These are phyloP conservation scores for Bjerkandera adusta DNA, from an alignment of 1,284 basidiomycete genomes.

Conservation along the genomic window DNA sequence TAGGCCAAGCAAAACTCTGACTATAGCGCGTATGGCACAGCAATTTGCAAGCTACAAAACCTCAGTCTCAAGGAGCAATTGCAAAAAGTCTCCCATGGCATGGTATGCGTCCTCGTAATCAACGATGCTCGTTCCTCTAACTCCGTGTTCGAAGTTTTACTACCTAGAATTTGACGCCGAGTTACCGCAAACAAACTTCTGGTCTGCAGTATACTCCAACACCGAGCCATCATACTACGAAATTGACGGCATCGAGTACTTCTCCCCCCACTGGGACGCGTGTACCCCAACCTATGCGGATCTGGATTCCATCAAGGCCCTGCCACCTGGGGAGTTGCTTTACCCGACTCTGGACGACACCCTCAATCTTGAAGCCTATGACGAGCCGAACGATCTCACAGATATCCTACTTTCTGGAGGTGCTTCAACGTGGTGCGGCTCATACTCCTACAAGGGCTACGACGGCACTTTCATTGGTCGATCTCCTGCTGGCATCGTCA, in stretches of 20 bases:
- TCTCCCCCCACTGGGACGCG: not conserved
- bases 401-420: not conserved
- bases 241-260: not conserved
- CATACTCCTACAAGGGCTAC: not conserved
- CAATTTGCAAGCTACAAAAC: slow-evolving; percentile 32
- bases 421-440: not conserved
- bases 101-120: slow-evolving; percentile 19
- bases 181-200: not conserved
- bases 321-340: not conserved
- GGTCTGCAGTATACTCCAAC: not conserved
- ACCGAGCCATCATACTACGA: not conserved
- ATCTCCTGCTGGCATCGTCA: not conserved
- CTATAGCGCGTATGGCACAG: slow-evolving; percentile 23
- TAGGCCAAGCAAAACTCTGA: not conserved
- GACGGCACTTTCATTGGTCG: not conserved
- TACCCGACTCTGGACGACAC: not conserved
- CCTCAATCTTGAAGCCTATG: slow-evolving; percentile 2
- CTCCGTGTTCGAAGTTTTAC: not conserved
- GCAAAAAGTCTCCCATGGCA: slow-evolving; percentile 23
- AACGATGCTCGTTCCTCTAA: not conserved
- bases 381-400: not conserved
- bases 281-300: not conserved
- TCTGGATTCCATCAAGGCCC: not conserved
- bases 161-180: slow-evolving; percentile 1
- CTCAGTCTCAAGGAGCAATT: slow-evolving; percentile 23